Evolutionary conservation across 2,329 filamentous ascomycete genomes (phyloP), one percentile per base, ranked within the genome.

Genomic region (Fusarium caatingaense): DNA sequence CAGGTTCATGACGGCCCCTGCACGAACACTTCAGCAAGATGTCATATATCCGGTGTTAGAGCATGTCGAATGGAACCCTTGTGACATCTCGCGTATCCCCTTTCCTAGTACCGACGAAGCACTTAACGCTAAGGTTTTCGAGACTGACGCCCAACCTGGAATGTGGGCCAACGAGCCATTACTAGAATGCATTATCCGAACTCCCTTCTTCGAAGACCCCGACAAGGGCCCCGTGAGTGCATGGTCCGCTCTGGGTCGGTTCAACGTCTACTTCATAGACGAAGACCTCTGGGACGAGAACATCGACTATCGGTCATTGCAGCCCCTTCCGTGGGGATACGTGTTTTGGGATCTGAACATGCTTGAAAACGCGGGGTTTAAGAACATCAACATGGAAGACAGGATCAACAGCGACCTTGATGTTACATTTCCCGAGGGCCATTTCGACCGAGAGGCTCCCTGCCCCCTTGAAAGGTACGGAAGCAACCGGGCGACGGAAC

Each of bases 311-410:
- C 23, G 27, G 34, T 12, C 21, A 7, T 30, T 30, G 18, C 28
- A 34, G 4, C 13, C 13, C 12, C 21, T 40, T 1, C 23, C 49
- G 2, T 63, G 67, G 48, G 66, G 44, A 3, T 70, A 67, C 3
- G 45, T 59, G 18, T 67, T 70, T 23, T 70, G 61, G 61, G 61
- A 67, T 6, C n/a, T 58, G 10, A 18, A 32, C 1, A 69, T 67
- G 66, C 54, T 69, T 3, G 20, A 66, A 8, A 23, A 34, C 2
- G 34, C 53, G 1, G 32, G 28, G 6, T 27, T 66, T 5, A 30
- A 20, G 5, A 30, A 51, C 3, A 49, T 68, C n/a, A 23, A 25
- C 12, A 13, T 12, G 5, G 30, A n/a, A n/a, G n/a, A n/a, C n/a
- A n/a, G 15, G 5, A 13, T 25, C 12, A 15, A 30, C 11, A 30